Evolutionary conservation across 306 rosid genomes (phyloP), one percentile per base, ranked within the genome.

Genomic region (Vachellia collinsii): DNA sequence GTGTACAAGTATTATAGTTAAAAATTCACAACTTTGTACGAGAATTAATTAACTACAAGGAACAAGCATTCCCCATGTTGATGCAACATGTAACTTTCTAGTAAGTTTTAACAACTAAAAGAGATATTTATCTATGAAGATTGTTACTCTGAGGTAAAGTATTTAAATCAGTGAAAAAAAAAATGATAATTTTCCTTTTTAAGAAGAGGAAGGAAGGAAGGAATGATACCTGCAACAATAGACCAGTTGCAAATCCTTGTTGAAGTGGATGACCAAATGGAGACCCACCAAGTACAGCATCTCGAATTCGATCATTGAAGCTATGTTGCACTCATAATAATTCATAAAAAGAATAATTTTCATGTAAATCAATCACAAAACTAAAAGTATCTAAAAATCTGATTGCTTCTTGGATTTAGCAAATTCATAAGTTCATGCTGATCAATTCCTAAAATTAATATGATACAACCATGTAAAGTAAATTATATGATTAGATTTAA

Each of bases 191-290:
- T 63, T 14, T 11, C 19, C 1, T 22, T 59, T 59, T 23, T 22
- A 37, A 29, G 77, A 43, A 29, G 43, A 67, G 63, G 66, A 79
- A 7, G 58, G n/a, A 51, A 14, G n/a, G 58, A n/a, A 53, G 17
- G 23, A 53, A 17, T 1, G 25, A 7, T 54, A 93, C 99, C 98
- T 90, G 92, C 83, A 93, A 83, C 43, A 88, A 76, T 22, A 95
- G 88, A 73, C 99, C 99, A 62, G 97, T 95, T 38, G 84, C 91
- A 87, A 95, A 95, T 84, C 99, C 99, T 87, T 95, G 99, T 85
- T 93, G 97, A 81, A 93, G 98, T 86, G 97, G 94, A 89, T 89
- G 82, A 68, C 98, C 98, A 90, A 95, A 95, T 50, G 98, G 99
- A 89, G 97, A 93, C 75, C 99, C 98, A 87, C 99, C 99, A 76